phyloP scores from a whole-genome alignment of 768 basidiomycete species.

The Mycena epipterygia region DNA sequence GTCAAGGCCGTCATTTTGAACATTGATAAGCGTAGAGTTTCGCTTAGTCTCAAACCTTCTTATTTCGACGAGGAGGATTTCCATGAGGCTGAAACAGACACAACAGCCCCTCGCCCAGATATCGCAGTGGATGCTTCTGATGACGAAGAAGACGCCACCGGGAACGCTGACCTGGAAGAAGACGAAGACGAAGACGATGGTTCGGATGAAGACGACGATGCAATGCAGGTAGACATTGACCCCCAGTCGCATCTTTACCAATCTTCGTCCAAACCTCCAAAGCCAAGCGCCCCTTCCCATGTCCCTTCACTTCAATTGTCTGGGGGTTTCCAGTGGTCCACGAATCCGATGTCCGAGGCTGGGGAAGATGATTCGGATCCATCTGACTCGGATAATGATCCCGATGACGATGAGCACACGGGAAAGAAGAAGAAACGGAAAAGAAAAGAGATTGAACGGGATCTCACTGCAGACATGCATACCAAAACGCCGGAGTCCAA shows the following conservation, averaged over 20 bases:
- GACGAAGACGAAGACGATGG: slow-evolving; percentile 42
- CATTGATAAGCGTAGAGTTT: slow-evolving; percentile 83
- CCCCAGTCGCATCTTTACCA: slow-evolving; percentile 43
- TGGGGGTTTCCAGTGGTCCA: slow-evolving; percentile 83
- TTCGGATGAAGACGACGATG: slow-evolving; percentile 51
- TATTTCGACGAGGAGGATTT: slow-evolving; percentile 82
- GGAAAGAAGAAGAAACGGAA: slow-evolving; percentile 73
- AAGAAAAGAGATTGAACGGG: slow-evolving; percentile 80
- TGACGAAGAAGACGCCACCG: slow-evolving; percentile 36
- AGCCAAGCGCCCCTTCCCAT: slow-evolving; percentile 32
- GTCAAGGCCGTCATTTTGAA: slow-evolving; percentile 84
- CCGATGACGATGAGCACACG: slow-evolving; percentile 58
- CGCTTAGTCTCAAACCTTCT: slow-evolving; percentile 92
- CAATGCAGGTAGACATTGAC: slow-evolving; percentile 63
- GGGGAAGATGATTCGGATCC: slow-evolving; percentile 57
- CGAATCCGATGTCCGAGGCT: slow-evolving; percentile 49
- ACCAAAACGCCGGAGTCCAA: slow-evolving; percentile 89
- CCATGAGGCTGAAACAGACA: slow-evolving; percentile 48
- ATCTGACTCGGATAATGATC: slow-evolving; percentile 63
- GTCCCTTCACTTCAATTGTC: slow-evolving; percentile 63
- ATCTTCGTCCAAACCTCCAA: slow-evolving; percentile 31
- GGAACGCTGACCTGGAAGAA: slow-evolving; percentile 44
- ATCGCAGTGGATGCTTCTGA: slow-evolving; percentile 47
- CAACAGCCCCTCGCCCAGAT: slow-evolving; percentile 11
- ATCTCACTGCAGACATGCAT: slow-evolving; percentile 91